Percentiles rank a stretch among this genome's conserved stretches.
These are phyloP conservation scores for Gomphus bonarii DNA, from an alignment of 1,284 basidiomycete genomes.

Conservation along the genomic window DNA sequence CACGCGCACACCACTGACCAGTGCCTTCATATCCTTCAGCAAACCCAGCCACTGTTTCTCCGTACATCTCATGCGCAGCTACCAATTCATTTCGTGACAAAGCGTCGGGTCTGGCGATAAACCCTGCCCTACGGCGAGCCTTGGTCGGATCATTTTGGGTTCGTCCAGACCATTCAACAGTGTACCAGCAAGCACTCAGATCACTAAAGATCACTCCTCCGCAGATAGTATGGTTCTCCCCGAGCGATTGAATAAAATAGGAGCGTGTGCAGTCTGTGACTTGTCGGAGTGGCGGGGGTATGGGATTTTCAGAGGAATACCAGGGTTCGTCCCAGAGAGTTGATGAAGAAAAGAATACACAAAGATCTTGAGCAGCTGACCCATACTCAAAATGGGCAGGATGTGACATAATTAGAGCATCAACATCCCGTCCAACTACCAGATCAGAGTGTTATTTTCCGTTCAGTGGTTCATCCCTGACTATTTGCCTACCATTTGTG, in stretches of 20 bases:
- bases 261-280: constrained; percentile 19
- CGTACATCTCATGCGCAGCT: constrained; percentile 37
- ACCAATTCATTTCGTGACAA: constrained; percentile 26
- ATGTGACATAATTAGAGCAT: constrained; percentile 20
- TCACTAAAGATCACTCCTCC: constrained; percentile 36
- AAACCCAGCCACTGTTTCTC: constrained; percentile 36
- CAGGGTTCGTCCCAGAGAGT: constrained; percentile 31
- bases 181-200: constrained; percentile 39
- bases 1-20: constrained; percentile 36
- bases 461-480: not conserved
- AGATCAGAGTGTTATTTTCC: not conserved
- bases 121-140: constrained; percentile 26
- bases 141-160: constrained; percentile 24
- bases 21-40: constrained; percentile 36
- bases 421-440: not conserved
- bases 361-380: constrained; percentile 29
- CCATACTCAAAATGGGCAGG: constrained; percentile 23
- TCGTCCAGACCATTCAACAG: constrained; percentile 27
- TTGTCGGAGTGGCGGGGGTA: constrained; percentile 29
- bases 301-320: constrained; percentile 27
- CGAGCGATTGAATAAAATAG: constrained; percentile 21
- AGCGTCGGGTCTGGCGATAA: constrained; percentile 29
- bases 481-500: not conserved
- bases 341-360: constrained; percentile 32
- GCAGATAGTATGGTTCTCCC: constrained; percentile 24